phyloP scores from a whole-genome alignment of 2,329 filamentous ascomycete species.

The Leptographium lundbergii region DNA sequence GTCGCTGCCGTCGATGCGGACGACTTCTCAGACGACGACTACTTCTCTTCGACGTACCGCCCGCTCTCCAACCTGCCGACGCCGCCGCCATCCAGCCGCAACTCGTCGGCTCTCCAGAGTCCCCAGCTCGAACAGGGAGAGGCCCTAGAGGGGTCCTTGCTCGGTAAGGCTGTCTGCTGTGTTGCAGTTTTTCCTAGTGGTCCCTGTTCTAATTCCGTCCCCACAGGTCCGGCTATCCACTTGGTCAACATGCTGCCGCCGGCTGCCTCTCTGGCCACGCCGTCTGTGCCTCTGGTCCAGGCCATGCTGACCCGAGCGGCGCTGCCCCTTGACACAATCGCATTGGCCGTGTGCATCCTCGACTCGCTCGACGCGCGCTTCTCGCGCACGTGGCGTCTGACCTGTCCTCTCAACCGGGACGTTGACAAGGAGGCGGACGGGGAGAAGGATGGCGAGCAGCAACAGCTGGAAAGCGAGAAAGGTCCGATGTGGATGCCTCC shows the following conservation, averaged over 20 bases:
- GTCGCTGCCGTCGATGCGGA: constrained; percentile 14
- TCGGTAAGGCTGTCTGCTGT: constrained; percentile 18
- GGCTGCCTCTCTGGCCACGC: constrained; percentile 44
- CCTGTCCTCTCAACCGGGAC: constrained; percentile 32
- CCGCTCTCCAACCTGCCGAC: constrained; percentile 57
- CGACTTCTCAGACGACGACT: constrained; percentile 32
- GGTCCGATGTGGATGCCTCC: not conserved
- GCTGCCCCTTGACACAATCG: constrained; percentile 48
- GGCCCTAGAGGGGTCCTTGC: constrained; percentile 14
- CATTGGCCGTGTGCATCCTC: constrained; percentile 53
- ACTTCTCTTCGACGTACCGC: constrained; percentile 45
- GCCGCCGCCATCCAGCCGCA: constrained; percentile 44
- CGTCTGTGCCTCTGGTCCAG: constrained; percentile 48
- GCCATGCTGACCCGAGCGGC: constrained; percentile 44
- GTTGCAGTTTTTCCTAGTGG: not conserved
- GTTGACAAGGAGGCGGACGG: not conserved
- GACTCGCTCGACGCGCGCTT: constrained; percentile 52
- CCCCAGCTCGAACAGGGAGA: constrained; percentile 16
- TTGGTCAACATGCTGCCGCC: constrained; percentile 54
- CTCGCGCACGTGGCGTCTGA: constrained; percentile 47
- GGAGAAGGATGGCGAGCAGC: not conserved
- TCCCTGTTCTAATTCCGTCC: not conserved
- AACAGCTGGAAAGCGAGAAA: not conserved
- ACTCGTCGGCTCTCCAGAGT: constrained; percentile 30
- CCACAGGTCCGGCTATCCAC: constrained; percentile 49